These are phyloP conservation scores for Xylaria sp. DNA, from an alignment of 2,329 filamentous ascomycete genomes.

Conservation along the genomic window DNA sequence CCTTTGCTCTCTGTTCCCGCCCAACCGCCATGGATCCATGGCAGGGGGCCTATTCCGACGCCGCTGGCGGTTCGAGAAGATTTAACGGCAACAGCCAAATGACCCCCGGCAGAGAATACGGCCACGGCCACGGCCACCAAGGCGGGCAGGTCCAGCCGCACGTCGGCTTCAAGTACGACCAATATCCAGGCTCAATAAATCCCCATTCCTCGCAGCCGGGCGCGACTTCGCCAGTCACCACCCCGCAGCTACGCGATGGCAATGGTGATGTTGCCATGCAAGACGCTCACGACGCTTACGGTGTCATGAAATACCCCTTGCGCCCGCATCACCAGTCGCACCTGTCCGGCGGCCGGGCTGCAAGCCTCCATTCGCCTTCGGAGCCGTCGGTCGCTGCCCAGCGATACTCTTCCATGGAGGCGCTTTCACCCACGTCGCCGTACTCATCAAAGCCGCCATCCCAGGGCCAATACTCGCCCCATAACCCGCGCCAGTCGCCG, in stretches of 20 bases:
- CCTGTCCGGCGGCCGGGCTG: conserved; percentile 52
- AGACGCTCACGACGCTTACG: conserved; percentile 80
- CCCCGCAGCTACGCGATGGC: conserved; percentile 67
- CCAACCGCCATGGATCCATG: conserved; percentile 61
- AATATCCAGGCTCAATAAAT: conserved; percentile 58
- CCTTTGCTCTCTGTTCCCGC: conserved; percentile 14
- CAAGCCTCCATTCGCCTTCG: conserved; percentile 73
- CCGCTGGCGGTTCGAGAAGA: conserved; percentile 64
- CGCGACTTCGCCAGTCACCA: conserved; percentile 46
- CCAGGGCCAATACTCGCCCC: conserved; percentile 56
- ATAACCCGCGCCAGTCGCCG: conserved; percentile 74
- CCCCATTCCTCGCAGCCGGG: conserved; percentile 38
- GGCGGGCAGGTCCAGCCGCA: conserved; percentile 48
- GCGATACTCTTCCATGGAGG: conserved; percentile 95
- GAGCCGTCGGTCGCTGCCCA: conserved; percentile 83
- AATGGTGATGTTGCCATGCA: conserved; percentile 85
- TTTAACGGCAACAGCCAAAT: conserved; percentile 47
- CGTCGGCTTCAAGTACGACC: conserved; percentile 67
- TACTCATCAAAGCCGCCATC: conserved; percentile 68
- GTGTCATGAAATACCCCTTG: conserved; percentile 82
- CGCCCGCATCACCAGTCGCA: conserved; percentile 79
- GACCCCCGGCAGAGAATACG: conserved; percentile 37
- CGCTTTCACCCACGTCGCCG: conserved; percentile 76
- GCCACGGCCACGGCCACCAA: conserved; percentile 38
- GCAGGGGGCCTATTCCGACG: conserved; percentile 70